Conservation (phyloP, 345 rosid genomes). For the Stellera chamaejasme region DNA sequence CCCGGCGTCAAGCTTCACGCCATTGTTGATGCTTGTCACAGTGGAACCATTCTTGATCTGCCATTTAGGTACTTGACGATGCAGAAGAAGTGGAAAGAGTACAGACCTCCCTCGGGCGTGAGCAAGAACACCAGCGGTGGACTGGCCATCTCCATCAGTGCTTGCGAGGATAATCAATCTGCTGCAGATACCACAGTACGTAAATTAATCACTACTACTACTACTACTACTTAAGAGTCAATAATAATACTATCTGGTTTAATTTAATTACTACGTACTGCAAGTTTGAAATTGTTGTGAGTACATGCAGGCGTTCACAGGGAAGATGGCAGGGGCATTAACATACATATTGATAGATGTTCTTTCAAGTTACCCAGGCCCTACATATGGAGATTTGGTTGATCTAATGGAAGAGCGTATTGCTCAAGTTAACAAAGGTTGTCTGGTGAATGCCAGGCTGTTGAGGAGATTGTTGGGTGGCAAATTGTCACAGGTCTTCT, state of each 20-base stretch:
- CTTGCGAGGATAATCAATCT: slow-evolving; percentile 36
- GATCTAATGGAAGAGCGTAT: slow-evolving; percentile 19
- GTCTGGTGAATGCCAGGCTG: slow-evolving; percentile 14
- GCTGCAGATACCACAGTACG: slow-evolving; percentile 44
- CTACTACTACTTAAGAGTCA: too few species aligned
- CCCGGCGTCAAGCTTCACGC: slow-evolving; percentile 50
- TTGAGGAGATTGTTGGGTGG: slow-evolving; percentile 15
- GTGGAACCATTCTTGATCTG: slow-evolving; percentile 62
- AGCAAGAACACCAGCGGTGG: slow-evolving; percentile 44
- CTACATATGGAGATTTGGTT: slow-evolving; percentile 30
- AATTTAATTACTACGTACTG: too few species aligned
- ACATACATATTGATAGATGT: slow-evolving; percentile 28
- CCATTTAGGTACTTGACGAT: slow-evolving; percentile 20
- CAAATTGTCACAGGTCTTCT: slow-evolving; percentile 28
- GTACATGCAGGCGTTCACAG: slow-evolving; percentile 25
- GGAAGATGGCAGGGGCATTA: slow-evolving; percentile 37
- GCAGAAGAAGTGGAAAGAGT: slow-evolving; percentile 19
- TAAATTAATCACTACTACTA: neutral
- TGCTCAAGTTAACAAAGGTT: slow-evolving; percentile 20
- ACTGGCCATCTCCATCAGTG: slow-evolving; percentile 40
- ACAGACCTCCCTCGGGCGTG: slow-evolving; percentile 28
- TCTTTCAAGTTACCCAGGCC: slow-evolving; percentile 3
- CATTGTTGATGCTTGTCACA: slow-evolving; percentile 61
- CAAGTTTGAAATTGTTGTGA: too few species aligned
- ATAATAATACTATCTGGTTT: too few species aligned